Evolutionary conservation across 345 rosid species (phyloP), one percentile per base, ranked within the genome.

Genomic region (Rhodamnia argentea): DNA sequence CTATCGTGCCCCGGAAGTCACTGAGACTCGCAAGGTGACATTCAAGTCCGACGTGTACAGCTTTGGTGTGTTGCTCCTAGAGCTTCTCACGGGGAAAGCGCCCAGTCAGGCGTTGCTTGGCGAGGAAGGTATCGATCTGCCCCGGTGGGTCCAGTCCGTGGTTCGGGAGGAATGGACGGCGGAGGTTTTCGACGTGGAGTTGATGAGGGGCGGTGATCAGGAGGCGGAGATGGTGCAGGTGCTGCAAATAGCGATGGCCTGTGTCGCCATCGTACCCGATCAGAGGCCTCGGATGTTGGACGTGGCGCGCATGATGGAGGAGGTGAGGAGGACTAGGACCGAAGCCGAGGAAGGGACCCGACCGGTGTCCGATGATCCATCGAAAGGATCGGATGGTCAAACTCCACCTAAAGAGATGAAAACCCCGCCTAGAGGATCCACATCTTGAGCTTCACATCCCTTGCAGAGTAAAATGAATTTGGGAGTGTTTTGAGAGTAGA

Each of bases 81-180:
- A 97, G 86, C 88, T 97, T 3, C 87, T 97, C 53, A 97, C 99
- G 0, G 99, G 99, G 6, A 96, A 97, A 89, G 93, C 99, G 0
- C 99, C 99, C 1, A 94, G 94, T 85, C 99, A 97, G 85, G 96
- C 96, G 0, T 97, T 95, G 4, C 85, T 96, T 62, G 99, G 99
- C 1, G 99, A 96, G 55, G 99, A 97, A 87, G 96, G 99, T 53
- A 96, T 96, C 78, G 94, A 97, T 88, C 88, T 97, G 59, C 99
- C 99, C 0, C 85, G 98, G 54, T 97, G 99, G 99, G 99, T 97
- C 52, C 98, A 94, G 85, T 97, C 99, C 0, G 99, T 97, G 84
- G 99, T 97, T 4, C 84, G 97, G 7, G 99, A 97, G 90, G 99
- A 97, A 87, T 97, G 99, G 99, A 96, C 99, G 16, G 99, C 99